Evolutionary conservation across 2,329 filamentous ascomycete species (phyloP), one percentile per base, ranked within the genome.

Genomic region (Cordyceps cateniannulata): DNA sequence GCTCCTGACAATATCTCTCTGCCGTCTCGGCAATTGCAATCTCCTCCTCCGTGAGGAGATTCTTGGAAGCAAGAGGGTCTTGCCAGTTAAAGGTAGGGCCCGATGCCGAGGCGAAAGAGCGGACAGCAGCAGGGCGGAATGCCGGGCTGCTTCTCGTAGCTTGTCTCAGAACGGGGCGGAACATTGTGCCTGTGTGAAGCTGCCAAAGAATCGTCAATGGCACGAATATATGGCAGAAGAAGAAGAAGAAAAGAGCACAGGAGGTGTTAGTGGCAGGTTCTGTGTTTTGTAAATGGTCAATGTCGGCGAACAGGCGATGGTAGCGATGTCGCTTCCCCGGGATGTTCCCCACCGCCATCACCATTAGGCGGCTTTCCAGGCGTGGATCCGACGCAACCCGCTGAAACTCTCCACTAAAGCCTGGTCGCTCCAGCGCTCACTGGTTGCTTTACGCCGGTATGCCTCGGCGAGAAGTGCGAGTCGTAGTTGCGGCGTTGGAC

Each of bases 1-100:
- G 85, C 72, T 98, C 93, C 74, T 98, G 93, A 72, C 93, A 98
- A 71, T 98, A 99, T 63, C 90, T 84, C 75, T 96, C 90, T 38
- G 93, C 93, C 6, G 91, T 96, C 69, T 97, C 91, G 47, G 89
- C 82, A 66, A 99, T 93, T 16, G 93, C 91, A 65, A 91, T 72
- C 75, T 99, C 95, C 63, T 99, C 95, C 66, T 96, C 90, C 1
- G 92, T 96, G 69, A 92, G 83, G 49, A 96, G 77, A 69, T 85
- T 88, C 69, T 85, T 86, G 40, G 87, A 81, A 27, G 82, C 83
- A 62, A 99, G 79, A 22, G 95, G 93, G 71, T 99, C 95, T 72
- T 95, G 84, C 93, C 95, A 99, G 73, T 96, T 86, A 73, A 97
- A 98, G 22, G 67, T 65, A 3, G 73, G 68, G 27, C 67, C 67